Conservation (phyloP, 2,329 filamentous ascomycete genomes). For the Simplicillium aogashimaense region DNA sequence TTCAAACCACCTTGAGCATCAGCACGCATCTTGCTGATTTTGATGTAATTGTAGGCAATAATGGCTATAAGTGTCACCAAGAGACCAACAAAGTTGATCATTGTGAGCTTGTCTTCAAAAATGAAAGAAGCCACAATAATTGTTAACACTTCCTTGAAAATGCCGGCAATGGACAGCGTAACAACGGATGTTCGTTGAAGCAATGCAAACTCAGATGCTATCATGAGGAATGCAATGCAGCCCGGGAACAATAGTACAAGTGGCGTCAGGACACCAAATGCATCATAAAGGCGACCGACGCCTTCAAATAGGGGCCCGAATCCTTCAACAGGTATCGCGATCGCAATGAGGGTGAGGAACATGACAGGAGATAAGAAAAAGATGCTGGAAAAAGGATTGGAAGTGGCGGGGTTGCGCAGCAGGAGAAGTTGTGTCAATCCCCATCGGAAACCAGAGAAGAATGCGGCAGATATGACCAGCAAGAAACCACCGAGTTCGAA, state of each 20-base stretch:
- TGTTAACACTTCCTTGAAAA: constrained; percentile 98
- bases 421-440: constrained; percentile 95
- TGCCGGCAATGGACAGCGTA: constrained; percentile 90
- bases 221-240: constrained; percentile 90
- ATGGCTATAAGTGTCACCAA: constrained; percentile 86
- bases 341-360: constrained; percentile 71
- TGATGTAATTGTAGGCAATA: constrained; percentile 85
- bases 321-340: constrained; percentile 82
- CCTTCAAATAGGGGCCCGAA: constrained; percentile 58
- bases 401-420: constrained; percentile 85
- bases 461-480: constrained; percentile 85
- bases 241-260: constrained; percentile 82
- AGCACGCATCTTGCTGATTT: constrained; percentile 77
- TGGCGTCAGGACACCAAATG: constrained; percentile 62
- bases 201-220: constrained; percentile 87
- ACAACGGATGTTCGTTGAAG: constrained; percentile 93
- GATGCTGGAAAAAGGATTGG: constrained; percentile 93
- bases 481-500: constrained; percentile 82
- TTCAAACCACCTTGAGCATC: constrained; percentile 54
- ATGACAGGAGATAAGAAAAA: constrained; percentile 97
- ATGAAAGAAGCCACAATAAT: constrained; percentile 81
- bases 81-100: constrained; percentile 79
- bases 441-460: constrained; percentile 96
- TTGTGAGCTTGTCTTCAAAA: constrained; percentile 79
- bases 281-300: constrained; percentile 49